A percentile compares a stretch with the other conserved stretches of the same genome.
Evolutionary conservation across 306 rosid species (phyloP).

Genomic region (Mucuna pruriens): DNA sequence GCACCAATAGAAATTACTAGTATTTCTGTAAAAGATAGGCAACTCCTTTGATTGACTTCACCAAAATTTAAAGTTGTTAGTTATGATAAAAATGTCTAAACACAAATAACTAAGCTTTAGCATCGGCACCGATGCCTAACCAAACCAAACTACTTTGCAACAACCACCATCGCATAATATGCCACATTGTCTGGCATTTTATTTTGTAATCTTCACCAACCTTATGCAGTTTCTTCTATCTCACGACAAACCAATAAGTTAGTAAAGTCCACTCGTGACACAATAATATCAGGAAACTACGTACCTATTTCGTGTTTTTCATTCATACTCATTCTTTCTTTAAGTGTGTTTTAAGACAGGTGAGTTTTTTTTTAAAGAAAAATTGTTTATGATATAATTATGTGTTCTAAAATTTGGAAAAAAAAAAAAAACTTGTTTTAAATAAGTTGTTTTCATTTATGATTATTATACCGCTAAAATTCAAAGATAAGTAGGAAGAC

Average conservation of each 20-base stretch:
- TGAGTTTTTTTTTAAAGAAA: too few relatives aligned
- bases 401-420: too few relatives aligned
- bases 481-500: too few relatives aligned
- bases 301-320: neutral
- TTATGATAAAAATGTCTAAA: conserved; percentile 36
- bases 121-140: conserved; percentile 35
- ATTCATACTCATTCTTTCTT: neutral
- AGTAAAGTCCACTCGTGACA: neutral
- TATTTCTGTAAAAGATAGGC: conserved; percentile 19
- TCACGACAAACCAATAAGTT: neutral
- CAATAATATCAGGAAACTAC: neutral
- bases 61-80: conserved; percentile 40
- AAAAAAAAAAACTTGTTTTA: too few relatives aligned
- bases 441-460: too few relatives aligned
- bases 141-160: conserved; percentile 38
- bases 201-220: conserved; percentile 39
- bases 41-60: conserved; percentile 35
- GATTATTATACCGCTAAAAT: too few relatives aligned
- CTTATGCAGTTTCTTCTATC: conserved; percentile 15
- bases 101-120: conserved; percentile 21
- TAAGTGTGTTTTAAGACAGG: too few relatives aligned
- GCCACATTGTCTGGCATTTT: conserved; percentile 43
- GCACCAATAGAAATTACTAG: conserved; percentile 34
- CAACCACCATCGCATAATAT: conserved; percentile 40
- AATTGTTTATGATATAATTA: too few relatives aligned